Base-by-base conservation (phyloP, 768 basidiomycete genomes). In the Flagelloscypha sp. region DNA sequence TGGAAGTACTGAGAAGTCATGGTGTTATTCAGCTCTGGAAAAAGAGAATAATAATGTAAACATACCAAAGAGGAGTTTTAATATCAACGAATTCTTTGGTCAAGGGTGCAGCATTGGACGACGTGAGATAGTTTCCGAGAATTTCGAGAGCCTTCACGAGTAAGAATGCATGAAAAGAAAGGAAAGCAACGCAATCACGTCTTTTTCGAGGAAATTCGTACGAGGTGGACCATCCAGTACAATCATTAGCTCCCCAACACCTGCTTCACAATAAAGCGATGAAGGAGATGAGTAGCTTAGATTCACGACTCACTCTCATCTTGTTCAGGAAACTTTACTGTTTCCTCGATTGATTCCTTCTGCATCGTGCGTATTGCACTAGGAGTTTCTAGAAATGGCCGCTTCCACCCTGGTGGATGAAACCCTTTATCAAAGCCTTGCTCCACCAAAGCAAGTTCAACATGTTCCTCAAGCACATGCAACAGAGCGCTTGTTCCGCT, bases 71-170 rank as follows among this genome's bases (percentile, higher is more conserved):
- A 0, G 95, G 95, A 31, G 80, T 76, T 45, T 90, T 79, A 34
- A 82, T 84, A 57, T 99, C 95, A 27, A 98, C 70, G 43, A 83
- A 95, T 56, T 92, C 86, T 58, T 93, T 95, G 50, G 81, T 87
- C 40, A 89, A 57, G 30, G 85, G 85, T 11, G 86, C 82, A 13
- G 76, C 79, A 3, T 84, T 62, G 23, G 84, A 86, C 12, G 86
- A 86, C 24, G 90, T 92, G 18, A 99, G 65, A 53, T 99, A 99
- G 18, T 72, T 74, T n/a, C 77, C 73, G 15, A 99, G 62, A 32
- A 95, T 64, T 38, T 94, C 88, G 37, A 97, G 52, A 11, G 93
- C 94, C 76, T 86, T 40, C 30, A 38, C 22, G n/a, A 30, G 38
- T 21, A 33, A 25, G 15, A 22, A 30, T 30, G 24, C 13, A 40